Percentiles rank a stretch among this genome's conserved stretches.
Evolutionary conservation across 495 filamentous ascomycete genomes (phyloP).

Genomic region (Polyplosphaeria fusca): DNA sequence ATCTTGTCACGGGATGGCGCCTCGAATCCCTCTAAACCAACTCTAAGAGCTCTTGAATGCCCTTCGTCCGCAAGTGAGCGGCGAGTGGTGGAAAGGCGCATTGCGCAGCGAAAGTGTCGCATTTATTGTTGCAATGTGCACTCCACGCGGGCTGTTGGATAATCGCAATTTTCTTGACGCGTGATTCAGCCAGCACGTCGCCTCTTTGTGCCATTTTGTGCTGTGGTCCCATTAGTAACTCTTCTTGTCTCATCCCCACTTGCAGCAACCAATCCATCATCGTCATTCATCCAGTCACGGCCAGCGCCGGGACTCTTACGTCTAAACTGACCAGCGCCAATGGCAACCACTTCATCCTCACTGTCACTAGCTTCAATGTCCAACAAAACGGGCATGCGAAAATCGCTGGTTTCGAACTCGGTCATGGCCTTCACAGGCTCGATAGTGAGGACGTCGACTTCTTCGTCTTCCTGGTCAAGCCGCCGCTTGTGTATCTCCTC

Average conservation of each 20-base stretch:
- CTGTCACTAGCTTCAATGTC: conserved; percentile 73
- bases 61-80: too few relatives aligned
- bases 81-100: too few relatives aligned
- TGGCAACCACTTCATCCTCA: conserved; percentile 84
- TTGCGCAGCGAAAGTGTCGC: too few relatives aligned
- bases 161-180: too few relatives aligned
- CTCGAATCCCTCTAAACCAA: too few relatives aligned
- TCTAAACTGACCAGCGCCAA: conserved; percentile 80
- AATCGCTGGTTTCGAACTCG: conserved; percentile 60
- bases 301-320: conserved; percentile 65
- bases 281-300: conserved; percentile 52
- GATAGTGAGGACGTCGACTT: conserved; percentile 79
- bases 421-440: conserved; percentile 58
- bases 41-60: too few relatives aligned
- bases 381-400: conserved; percentile 83
- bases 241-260: conserved; percentile 44
- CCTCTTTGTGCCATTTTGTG: conserved; percentile 29
- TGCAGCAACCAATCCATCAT: conserved; percentile 37
- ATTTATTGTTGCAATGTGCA: too few relatives aligned
- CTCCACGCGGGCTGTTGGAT: too few relatives aligned
- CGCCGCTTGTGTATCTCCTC: conserved; percentile 91
- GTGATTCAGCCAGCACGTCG: conserved; percentile 13
- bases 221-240: conserved; percentile 14
- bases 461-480: conserved; percentile 83
- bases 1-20: too few relatives aligned